A percentile compares a stretch with the other conserved stretches of the same genome.
phyloP scores from a whole-genome alignment of 2,329 filamentous ascomycete species.

The Pseudogymnoascus sp. region DNA sequence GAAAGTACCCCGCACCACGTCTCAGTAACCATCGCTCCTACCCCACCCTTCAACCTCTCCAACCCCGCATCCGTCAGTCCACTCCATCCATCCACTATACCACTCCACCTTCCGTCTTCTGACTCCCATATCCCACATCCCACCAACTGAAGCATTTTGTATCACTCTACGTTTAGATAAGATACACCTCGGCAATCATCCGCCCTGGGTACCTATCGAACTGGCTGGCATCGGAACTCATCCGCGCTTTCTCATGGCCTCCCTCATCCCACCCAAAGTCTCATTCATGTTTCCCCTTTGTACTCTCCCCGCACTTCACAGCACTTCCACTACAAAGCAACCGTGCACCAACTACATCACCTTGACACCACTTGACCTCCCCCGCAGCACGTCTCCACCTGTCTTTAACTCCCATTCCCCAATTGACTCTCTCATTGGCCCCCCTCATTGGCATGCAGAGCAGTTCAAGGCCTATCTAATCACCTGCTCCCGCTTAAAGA shows the following conservation, averaged over 20 bases:
- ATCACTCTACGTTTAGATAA: neutral
- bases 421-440: neutral
- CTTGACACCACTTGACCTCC: neutral
- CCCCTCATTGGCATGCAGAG: neutral
- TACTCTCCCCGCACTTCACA: neutral
- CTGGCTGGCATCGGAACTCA: neutral
- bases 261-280: neutral
- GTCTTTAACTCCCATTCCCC: neutral
- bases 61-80: neutral
- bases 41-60: neutral
- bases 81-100: neutral
- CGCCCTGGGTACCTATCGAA: neutral
- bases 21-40: neutral
- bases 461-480: neutral
- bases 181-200: neutral
- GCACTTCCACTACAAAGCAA: neutral
- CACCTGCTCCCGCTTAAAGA: neutral
- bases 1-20: neutral
- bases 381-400: neutral
- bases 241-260: neutral
- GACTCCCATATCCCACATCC: neutral
- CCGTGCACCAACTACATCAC: neutral
- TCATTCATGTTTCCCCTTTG: neutral
- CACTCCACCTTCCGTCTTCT: slow-evolving; percentile 4
- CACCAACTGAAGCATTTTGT: neutral